phyloP scores from a whole-genome alignment of 257 asterid species.

The Solanum virginianum region DNA sequence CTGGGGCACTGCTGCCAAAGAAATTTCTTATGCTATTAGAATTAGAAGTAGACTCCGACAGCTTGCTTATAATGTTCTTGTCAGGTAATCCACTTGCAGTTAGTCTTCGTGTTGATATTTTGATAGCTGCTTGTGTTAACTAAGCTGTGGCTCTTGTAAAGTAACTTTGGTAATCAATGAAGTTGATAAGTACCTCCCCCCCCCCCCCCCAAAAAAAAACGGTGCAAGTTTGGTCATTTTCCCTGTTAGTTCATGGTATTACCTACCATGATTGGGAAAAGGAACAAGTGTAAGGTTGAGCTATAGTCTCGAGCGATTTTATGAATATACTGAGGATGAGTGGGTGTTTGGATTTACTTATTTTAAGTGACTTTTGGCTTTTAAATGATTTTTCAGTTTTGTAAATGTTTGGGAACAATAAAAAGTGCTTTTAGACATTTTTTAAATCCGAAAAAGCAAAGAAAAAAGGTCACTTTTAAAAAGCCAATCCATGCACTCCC shows the following conservation, averaged over 20 bases:
- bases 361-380: too few species aligned
- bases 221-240: not conserved
- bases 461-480: too few species aligned
- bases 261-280: not conserved
- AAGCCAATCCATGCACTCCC: too few species aligned
- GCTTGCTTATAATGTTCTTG: not conserved
- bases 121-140: not conserved
- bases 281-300: not conserved
- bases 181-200: not conserved
- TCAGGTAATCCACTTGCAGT: not conserved
- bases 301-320: too few species aligned
- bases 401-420: too few species aligned
- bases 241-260: not conserved
- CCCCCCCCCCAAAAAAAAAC: not conserved
- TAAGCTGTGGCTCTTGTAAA: not conserved
- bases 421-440: too few species aligned
- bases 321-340: too few species aligned
- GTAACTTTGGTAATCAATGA: not conserved
- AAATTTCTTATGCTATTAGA: not conserved
- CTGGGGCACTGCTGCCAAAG: not conserved
- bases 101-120: not conserved
- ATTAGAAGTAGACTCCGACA: not conserved
- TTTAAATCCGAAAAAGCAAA: too few species aligned
- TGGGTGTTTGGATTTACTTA: too few species aligned
- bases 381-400: too few species aligned